Evolutionary conservation across 805 yeast genomes (phyloP), one percentile per base, ranked within the genome.

Genomic region (Lipomyces yamanashiensis): DNA sequence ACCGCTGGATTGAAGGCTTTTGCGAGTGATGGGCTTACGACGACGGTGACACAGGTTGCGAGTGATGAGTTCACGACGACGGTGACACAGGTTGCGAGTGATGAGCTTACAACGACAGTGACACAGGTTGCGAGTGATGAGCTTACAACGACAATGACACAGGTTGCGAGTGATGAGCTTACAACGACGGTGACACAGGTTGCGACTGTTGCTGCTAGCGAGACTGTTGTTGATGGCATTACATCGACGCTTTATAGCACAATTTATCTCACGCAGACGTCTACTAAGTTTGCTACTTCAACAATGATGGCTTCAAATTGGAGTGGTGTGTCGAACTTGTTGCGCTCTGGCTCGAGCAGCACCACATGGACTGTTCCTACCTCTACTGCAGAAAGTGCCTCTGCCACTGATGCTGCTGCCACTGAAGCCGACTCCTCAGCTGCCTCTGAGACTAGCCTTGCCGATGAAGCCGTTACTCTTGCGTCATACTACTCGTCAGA

Each of bases 171-270:
- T 12, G 28, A 8, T 37, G 53, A 49, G 3, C 33, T n/a, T n/a
- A n/a, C n/a, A n/a, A n/a, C n/a, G n/a, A 45, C 49, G 12, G 49
- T 45, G 12, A 7, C 49, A 10, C 34, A 45, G 21, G 50, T 8
- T 3, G 47, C 43, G 7, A 41, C 57, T 6, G 39, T 53, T 21
- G 21, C 57, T 6, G 44, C 48, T 10, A 36, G 47, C 7, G 41
- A 48, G 7, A 17, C 58, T 13, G 43, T 45, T n/a, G 43, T 54
- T n/a, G 51, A 44, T 34, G 51, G 50, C 37, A 44, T 44, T n/a
- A 44, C 50, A 15, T 54, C 58, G 13, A 54, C 58, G 12, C 12
- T 54, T 13, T 44, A 54, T 17, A 44, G 51, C 41, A 54, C 58
- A 1, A 36, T 54, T 9, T 54, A 54, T 17, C 51, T 54, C 9